Evolutionary conservation across 768 basidiomycete species (phyloP), one percentile per base, ranked within the genome.

Genomic region (Crepidotus variabilis): DNA sequence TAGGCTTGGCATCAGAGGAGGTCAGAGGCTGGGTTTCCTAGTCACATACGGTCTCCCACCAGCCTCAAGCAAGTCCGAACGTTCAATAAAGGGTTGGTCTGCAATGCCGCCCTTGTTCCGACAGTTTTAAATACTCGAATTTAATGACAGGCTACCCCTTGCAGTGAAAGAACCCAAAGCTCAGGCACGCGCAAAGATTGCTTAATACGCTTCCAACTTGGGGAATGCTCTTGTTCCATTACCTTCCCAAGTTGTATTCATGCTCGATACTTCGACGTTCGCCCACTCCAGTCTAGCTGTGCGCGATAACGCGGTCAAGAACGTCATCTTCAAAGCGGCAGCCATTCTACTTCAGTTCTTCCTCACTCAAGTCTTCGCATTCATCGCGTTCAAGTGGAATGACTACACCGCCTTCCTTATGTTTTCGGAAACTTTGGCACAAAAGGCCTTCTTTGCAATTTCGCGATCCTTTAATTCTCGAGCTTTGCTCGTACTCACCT

Each of bases 381-480:
- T 57, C 52, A 2, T 58, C 6, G 58, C 64, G 4, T 60, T 58
- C 49, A 56, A 43, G 34, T 50, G 21, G 14, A 51, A 32, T 6
- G 61, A 56, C 23, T 65, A 65, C 28, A 65, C 58, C 32, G 60
- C 64, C 10, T 65, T 57, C 51, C 54, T 65, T 32, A 65, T 65
- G 61, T 65, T 65, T 49, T 55, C 55, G 18, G 63, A 65, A 32
- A 55, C 61, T 33, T 21, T 58, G 39, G 50, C 61, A 24, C 62
- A 65, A 47, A 56, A 59, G 36, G 18, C 35, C 10, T 52, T 63
- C 18, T 65, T 56, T 22, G 34, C 57, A 34, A 11, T 50, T 9
- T 63, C 58, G n/a, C 52, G 58, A 10, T 32, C 22, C n/a, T 52
- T 60, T 33, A 54, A 54, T 21, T 13, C 50, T 21, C 57, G 58